These are phyloP conservation scores for Globisporangium spiculum DNA, from an alignment of 352 stramenopile genomes.

Conservation along the genomic window DNA sequence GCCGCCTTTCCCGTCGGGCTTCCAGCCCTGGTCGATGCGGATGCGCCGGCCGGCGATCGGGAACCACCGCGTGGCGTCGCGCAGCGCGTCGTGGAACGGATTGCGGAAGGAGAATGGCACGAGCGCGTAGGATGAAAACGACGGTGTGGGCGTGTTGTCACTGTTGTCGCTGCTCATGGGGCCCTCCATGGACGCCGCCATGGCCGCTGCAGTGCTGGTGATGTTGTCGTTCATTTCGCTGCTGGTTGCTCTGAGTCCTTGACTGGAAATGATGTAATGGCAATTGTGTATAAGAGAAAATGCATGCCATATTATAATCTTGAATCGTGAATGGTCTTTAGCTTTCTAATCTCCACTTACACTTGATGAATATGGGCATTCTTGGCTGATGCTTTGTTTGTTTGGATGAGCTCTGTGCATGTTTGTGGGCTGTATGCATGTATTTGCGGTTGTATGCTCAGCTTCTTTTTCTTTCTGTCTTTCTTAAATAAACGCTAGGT, in stretches of 20 bases:
- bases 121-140: constrained; percentile 25
- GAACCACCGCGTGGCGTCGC: constrained; percentile 61
- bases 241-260: background rate
- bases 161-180: background rate
- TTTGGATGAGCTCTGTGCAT: background rate
- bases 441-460: background rate
- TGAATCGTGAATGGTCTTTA: background rate
- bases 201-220: background rate
- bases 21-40: constrained; percentile 75
- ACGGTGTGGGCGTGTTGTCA: background rate
- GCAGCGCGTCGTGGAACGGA: constrained; percentile 72
- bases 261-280: background rate
- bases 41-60: constrained; percentile 57
- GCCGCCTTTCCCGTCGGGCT: constrained; percentile 67
- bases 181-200: constrained; percentile 14
- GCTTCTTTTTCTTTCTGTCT: background rate
- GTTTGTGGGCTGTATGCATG: background rate
- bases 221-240: background rate
- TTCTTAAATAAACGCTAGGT: constrained; percentile 81
- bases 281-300: background rate
- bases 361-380: background rate
- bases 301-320: background rate
- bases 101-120: constrained; percentile 75
- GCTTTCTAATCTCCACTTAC: background rate
- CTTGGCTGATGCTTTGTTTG: background rate